Evolutionary conservation across 192 early-diverging fungal species (phyloP).

Genomic region (Coemansia sp.): DNA sequence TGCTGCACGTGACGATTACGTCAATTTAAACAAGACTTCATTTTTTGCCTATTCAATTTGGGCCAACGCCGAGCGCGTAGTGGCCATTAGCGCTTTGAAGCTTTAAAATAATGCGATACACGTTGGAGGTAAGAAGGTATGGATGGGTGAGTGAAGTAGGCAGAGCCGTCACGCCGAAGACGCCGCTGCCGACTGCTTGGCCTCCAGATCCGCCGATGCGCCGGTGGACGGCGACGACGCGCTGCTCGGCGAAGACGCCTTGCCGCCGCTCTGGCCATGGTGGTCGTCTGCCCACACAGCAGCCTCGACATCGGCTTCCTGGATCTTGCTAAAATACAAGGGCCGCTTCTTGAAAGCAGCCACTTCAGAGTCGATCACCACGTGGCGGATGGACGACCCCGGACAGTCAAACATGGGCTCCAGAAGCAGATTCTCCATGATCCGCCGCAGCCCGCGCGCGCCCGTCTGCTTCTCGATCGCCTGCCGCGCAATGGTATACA

Average conservation of each 20-base stretch:
- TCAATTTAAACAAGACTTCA: no score
- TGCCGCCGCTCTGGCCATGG: slow-evolving; percentile 2
- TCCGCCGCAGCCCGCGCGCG: slow-evolving; percentile 81
- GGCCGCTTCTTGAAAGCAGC: slow-evolving; percentile 61
- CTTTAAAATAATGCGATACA: no score
- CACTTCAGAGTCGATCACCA: slow-evolving; percentile 70
- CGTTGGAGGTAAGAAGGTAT: no score
- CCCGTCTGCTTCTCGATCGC: slow-evolving; percentile 82
- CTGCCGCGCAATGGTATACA: slow-evolving; percentile 67
- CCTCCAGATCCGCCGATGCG: neutral
- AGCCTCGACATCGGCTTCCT: slow-evolving; percentile 51
- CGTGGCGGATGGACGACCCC: slow-evolving; percentile 64
- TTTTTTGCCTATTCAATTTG: no score
- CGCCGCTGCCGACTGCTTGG: slow-evolving; percentile 6
- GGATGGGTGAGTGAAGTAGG: no score
- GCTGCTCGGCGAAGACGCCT: neutral
- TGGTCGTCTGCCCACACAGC: slow-evolving; percentile 52
- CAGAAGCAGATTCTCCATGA: slow-evolving; percentile 78
- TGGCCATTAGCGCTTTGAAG: no score
- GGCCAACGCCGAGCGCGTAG: no score
- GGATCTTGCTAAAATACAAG: slow-evolving; percentile 58
- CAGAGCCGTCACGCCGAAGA: neutral
- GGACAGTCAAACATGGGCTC: slow-evolving; percentile 82
- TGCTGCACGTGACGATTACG: neutral
- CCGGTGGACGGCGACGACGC: neutral